These are phyloP conservation scores for Astrothelium subdiscretum DNA, from an alignment of 495 filamentous ascomycete genomes.

Conservation along the genomic window DNA sequence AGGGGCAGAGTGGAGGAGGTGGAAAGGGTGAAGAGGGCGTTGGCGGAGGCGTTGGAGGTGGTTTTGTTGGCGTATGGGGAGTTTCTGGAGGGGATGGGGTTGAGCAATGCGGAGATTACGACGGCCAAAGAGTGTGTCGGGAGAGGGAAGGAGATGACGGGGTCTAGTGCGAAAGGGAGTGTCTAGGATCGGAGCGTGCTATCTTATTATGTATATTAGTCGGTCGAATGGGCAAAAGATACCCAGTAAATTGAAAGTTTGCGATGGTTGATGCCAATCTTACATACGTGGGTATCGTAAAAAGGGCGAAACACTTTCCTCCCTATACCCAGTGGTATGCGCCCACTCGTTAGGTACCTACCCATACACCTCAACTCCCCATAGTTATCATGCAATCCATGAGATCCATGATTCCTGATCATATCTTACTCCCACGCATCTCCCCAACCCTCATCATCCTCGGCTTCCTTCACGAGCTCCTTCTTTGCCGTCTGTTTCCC, in stretches of 20 bases:
- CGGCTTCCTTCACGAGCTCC: constrained; percentile 43
- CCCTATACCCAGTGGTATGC: not conserved
- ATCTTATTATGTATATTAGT: not conserved
- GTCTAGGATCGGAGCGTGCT: too few species aligned
- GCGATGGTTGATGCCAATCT: too few species aligned
- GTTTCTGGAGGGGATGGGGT: constrained; percentile 53
- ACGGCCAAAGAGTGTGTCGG: constrained; percentile 50
- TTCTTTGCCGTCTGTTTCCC: constrained; percentile 14
- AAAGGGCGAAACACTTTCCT: not conserved
- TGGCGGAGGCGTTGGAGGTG: constrained; percentile 48
- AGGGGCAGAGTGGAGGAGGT: constrained; percentile 35
- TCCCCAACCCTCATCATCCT: constrained; percentile 51
- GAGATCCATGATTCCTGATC: too few species aligned
- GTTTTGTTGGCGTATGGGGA: constrained; percentile 58
- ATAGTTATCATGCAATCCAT: too few species aligned
- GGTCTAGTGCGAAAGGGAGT: constrained; percentile 5
- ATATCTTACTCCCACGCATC: constrained; percentile 52
- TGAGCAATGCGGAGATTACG: constrained; percentile 55
- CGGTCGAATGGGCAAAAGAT: not conserved
- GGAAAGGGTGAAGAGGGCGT: constrained; percentile 44
- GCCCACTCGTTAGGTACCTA: not conserved
- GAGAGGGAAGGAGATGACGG: not conserved
- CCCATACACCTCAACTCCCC: not conserved
- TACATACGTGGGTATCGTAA: not conserved
- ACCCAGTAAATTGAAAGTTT: not conserved